Base-by-base conservation (phyloP, 495 filamentous ascomycete genomes). In the Lophiostoma macrostomum region DNA sequence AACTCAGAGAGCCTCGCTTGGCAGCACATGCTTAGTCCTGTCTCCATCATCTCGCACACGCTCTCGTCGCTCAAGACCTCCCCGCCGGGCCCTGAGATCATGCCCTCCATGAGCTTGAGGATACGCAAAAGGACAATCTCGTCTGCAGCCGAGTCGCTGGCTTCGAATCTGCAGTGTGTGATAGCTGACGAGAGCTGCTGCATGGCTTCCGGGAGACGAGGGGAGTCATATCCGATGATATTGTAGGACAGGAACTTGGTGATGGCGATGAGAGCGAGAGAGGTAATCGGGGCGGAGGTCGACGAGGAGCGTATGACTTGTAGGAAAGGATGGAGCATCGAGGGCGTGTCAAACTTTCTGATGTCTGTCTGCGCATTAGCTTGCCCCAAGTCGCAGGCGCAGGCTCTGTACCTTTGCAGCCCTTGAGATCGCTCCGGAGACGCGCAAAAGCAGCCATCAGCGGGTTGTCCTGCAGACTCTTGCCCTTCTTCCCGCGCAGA, bases 21-120 rank as follows among this genome's bases (percentile, higher is more conserved):
- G 50, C 91, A 96, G 71, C 93, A 99, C 80, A 99, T 97, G 67
- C 90, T 95, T 55, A 99, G 69, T 3, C 91, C 94, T 4, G 88
- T 91, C 69, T 96, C 93, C 93, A 99, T 97, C 93, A 99, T 97
- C 65, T 96, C 88, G 64, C 93, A 99, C 10, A 99, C 88, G 65
- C 91, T 96, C 72, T 96, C 91, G 61, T 99, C 93, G 27, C 91
- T 90, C 3, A 73, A 78, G 2, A 97, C 75, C 50, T 90, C 86
- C 12, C 94, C 93, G 24, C 91, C 90, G 0, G 93, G 89, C 1
- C 94, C 88, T 41, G 88, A 89, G 43, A 99, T 78, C 85, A 97
- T 96, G 60, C 87, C 84, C 69, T 99, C 93, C 93, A 99, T 97
- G 55, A 99, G 77, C 65, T 96, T 93, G 46, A 99, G 68, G 56